Conservation (phyloP, 192 early-diverging fungal species). For the Linnemannia exigua region DNA sequence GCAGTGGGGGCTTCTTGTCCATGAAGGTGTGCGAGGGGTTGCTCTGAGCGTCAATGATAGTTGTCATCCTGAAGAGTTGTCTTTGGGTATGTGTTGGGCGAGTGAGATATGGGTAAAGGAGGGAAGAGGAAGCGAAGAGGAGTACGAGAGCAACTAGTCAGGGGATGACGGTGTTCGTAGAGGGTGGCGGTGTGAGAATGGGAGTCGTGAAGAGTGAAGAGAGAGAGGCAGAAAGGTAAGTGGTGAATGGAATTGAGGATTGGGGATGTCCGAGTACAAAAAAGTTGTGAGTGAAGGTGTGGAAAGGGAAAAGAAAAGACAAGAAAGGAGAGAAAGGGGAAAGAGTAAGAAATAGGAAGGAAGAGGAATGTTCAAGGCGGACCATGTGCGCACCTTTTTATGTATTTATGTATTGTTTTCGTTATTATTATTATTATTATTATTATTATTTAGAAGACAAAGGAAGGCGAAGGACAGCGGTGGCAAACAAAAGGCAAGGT, state of each 20-base stretch:
- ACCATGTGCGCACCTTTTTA: neutral
- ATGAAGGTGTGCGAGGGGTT: slow-evolving; percentile 40
- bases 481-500: neutral
- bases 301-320: neutral
- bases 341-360: neutral
- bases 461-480: neutral
- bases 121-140: neutral
- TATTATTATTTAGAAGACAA: neutral
- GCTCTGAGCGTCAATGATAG: neutral
- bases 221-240: neutral
- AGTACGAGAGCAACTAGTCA: neutral
- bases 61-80: slow-evolving; percentile 12
- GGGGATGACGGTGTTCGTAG: neutral
- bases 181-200: neutral
- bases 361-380: neutral
- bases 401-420: neutral
- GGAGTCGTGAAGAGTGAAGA: neutral
- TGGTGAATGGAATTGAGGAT: neutral
- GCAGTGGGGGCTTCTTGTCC: slow-evolving; percentile 43
- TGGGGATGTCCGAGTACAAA: neutral
- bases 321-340: neutral
- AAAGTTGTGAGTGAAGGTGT: neutral
- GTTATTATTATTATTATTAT: neutral
- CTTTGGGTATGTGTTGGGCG: too few species aligned
- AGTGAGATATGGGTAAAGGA: neutral